Evolutionary conservation across 2,329 filamentous ascomycete species (phyloP).

Genomic region (Cadophora luteo-olivacea): DNA sequence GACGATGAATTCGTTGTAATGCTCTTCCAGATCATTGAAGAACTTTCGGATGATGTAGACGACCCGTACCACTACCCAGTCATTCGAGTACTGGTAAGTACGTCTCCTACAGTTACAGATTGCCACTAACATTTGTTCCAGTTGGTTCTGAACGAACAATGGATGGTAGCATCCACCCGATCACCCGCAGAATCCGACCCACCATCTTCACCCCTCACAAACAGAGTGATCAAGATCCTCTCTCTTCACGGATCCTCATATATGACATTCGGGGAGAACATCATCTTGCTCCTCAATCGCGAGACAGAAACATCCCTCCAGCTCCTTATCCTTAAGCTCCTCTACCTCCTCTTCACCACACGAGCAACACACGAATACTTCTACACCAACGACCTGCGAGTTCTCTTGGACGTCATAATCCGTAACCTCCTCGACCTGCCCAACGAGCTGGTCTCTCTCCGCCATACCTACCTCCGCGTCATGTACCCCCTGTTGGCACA

Average conservation of each 20-base stretch:
- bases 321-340: slow-evolving; percentile 91
- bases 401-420: slow-evolving; percentile 93
- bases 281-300: slow-evolving; percentile 92
- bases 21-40: slow-evolving; percentile 87
- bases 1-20: slow-evolving; percentile 83
- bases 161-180: slow-evolving; percentile 78
- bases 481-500: slow-evolving; percentile 89
- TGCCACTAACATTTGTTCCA: slow-evolving; percentile 48
- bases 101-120: not conserved
- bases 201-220: slow-evolving; percentile 69
- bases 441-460: slow-evolving; percentile 75
- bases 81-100: slow-evolving; percentile 84
- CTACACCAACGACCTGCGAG: slow-evolving; percentile 95
- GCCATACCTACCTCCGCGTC: slow-evolving; percentile 94
- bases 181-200: slow-evolving; percentile 40
- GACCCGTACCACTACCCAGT: slow-evolving; percentile 97
- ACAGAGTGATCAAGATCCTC: slow-evolving; percentile 90
- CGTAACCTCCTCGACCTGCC: slow-evolving; percentile 96
- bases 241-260: slow-evolving; percentile 81
- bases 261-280: slow-evolving; percentile 96
- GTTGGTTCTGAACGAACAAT: slow-evolving; percentile 97
- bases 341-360: slow-evolving; percentile 95
- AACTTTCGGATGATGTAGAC: slow-evolving; percentile 82
- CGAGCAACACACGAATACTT: slow-evolving; percentile 95
- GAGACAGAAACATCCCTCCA: slow-evolving; percentile 95